A percentile compares a stretch with the other conserved stretches of the same genome.
phyloP scores from a whole-genome alignment of 768 basidiomycete species.

The Crepidotus variabilis region DNA sequence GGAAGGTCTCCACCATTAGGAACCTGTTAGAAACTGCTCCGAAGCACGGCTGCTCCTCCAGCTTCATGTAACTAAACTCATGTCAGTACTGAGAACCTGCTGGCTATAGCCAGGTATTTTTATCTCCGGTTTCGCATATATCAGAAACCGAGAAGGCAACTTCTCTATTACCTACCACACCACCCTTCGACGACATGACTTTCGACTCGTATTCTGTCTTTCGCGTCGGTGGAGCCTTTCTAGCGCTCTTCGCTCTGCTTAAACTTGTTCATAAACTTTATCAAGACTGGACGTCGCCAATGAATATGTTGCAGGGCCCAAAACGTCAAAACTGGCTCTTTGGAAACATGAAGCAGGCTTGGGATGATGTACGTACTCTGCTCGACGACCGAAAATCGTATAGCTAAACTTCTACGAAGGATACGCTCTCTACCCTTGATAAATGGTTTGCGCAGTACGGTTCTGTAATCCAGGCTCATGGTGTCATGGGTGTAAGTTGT shows the following conservation, averaged over 20 bases:
- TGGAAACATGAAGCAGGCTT: constrained; percentile 39
- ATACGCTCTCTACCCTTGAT: background rate
- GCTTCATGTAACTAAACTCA: no score
- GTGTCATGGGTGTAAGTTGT: constrained; percentile 35
- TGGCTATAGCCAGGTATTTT: no score
- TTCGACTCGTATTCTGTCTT: background rate
- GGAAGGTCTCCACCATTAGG: no score
- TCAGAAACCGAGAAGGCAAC: background rate
- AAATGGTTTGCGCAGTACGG: constrained; percentile 35
- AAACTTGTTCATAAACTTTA: constrained; percentile 13
- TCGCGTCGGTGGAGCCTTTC: background rate
- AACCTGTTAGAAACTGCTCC: no score
- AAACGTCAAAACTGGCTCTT: constrained; percentile 34
- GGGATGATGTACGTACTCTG: constrained; percentile 26
- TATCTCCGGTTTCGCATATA: no score
- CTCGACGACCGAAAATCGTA: background rate
- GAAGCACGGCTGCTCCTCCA: no score
- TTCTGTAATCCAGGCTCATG: constrained; percentile 33
- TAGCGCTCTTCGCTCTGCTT: background rate
- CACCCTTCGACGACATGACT: background rate
- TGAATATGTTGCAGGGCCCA: constrained; percentile 44
- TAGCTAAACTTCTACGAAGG: background rate
- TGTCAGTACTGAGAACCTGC: no score
- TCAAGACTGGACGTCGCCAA: constrained; percentile 26
- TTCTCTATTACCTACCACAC: background rate